phyloP scores from a whole-genome alignment of 805 yeast species.

The Kodamaea neixiangensis region DNA sequence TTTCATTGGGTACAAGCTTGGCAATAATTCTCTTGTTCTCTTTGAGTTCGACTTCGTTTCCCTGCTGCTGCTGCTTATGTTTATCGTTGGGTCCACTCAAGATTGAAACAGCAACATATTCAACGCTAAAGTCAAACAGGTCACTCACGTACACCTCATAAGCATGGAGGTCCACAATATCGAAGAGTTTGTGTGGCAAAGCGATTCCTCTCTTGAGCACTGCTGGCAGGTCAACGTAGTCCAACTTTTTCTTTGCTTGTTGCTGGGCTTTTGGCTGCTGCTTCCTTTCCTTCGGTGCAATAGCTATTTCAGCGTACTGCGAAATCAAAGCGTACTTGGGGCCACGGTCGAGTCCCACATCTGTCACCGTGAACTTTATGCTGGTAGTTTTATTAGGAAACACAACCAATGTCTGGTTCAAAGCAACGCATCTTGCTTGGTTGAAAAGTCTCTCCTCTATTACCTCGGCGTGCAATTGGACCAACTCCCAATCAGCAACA shows the following conservation, averaged over 20 bases:
- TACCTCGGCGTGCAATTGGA: slow-evolving; percentile 76
- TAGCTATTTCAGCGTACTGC: slow-evolving; percentile 67
- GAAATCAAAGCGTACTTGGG: slow-evolving; percentile 51
- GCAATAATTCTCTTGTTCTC: slow-evolving; percentile 54
- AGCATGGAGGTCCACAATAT: slow-evolving; percentile 12
- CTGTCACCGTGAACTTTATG: slow-evolving; percentile 57
- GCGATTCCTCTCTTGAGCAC: slow-evolving; percentile 55
- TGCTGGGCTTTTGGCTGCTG: slow-evolving; percentile 6
- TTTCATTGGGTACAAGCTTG: slow-evolving; percentile 40
- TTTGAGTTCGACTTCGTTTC: slow-evolving; percentile 15
- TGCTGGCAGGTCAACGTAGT: slow-evolving; percentile 29
- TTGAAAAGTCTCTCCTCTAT: slow-evolving; percentile 74
- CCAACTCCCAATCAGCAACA: slow-evolving; percentile 85
- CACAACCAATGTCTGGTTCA: slow-evolving; percentile 61
- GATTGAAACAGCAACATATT: slow-evolving; percentile 52
- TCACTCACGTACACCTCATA: slow-evolving; percentile 50
- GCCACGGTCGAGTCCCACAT: slow-evolving; percentile 45
- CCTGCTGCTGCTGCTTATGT: slow-evolving; percentile 17
- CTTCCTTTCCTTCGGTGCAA: slow-evolving; percentile 62
- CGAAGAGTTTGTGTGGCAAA: slow-evolving; percentile 50
- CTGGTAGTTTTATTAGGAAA: slow-evolving; percentile 63
- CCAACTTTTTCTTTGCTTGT: slow-evolving; percentile 26
- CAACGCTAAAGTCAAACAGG: slow-evolving; percentile 24
- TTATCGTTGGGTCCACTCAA: slow-evolving; percentile 51
- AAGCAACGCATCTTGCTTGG: slow-evolving; percentile 75